Conservation (phyloP, 306 rosid species). For the Datisca glomerata region DNA sequence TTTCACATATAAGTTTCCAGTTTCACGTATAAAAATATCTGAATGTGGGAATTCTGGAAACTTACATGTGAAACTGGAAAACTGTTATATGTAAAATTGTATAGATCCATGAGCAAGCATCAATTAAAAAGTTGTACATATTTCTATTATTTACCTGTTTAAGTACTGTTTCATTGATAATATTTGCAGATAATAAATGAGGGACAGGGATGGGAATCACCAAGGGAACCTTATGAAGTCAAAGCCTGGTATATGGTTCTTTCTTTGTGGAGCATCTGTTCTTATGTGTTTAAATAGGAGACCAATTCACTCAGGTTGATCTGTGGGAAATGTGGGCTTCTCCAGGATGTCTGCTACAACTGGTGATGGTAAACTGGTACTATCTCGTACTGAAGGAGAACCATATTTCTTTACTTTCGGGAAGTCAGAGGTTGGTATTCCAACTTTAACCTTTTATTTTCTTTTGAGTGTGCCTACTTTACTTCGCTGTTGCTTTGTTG, state of each 20-base stretch:
- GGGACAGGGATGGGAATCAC: conserved; percentile 98
- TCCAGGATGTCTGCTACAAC: conserved; percentile 80
- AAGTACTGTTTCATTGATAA: too few species aligned
- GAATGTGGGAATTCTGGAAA: too few species aligned
- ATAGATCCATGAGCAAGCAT: too few species aligned
- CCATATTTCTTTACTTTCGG: conserved; percentile 85
- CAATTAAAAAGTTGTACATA: too few species aligned
- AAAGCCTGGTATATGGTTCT: conserved; percentile 62
- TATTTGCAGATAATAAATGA: conserved; percentile 68
- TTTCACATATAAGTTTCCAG: too few species aligned
- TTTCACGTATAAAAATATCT: too few species aligned
- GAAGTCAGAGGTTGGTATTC: conserved; percentile 63
- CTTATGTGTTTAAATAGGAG: conserved; percentile 5
- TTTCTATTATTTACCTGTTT: too few species aligned
- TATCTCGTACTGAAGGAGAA: conserved; percentile 55
- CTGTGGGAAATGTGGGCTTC: conserved; percentile 16
- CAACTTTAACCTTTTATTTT: conserved; percentile 7
- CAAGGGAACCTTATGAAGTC: conserved; percentile 96
- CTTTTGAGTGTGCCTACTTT: background rate
- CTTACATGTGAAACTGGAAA: too few species aligned
- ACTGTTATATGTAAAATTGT: too few species aligned
- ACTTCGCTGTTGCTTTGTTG: background rate
- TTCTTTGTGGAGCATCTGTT: background rate
- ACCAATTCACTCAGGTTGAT: background rate
- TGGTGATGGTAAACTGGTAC: conserved; percentile 49